Evolutionary conservation across 352 stramenopile genomes (phyloP).

Genomic region (Pythium folliculosum): DNA sequence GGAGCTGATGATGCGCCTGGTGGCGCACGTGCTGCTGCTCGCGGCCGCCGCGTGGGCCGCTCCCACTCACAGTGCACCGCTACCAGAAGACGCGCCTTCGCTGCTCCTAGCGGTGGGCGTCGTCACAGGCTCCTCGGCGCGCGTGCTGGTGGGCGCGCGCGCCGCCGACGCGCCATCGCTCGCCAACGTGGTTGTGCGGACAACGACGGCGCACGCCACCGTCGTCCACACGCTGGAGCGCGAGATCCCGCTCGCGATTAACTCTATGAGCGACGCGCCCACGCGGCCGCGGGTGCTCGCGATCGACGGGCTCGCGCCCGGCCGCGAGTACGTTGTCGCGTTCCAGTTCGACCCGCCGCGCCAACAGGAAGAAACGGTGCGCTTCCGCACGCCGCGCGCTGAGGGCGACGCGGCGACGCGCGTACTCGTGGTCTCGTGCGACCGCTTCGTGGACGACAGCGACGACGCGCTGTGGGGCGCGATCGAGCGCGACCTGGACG

Average conservation of each 20-base stretch:
- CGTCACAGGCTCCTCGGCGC: slow-evolving; percentile 39
- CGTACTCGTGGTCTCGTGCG: slow-evolving; percentile 56
- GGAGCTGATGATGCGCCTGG: no score
- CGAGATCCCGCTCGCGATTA: background rate
- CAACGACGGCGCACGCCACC: background rate
- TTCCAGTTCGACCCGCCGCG: slow-evolving; percentile 19
- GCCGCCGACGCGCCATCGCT: background rate
- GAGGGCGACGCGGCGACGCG: slow-evolving; percentile 15
- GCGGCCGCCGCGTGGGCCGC: background rate
- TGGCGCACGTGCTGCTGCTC: background rate
- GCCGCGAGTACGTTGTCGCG: slow-evolving; percentile 41
- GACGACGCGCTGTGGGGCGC: slow-evolving; percentile 62
- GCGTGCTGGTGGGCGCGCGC: slow-evolving; percentile 11
- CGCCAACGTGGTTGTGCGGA: background rate
- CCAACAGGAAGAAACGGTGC: slow-evolving; percentile 29
- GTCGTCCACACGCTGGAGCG: background rate
- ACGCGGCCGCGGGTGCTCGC: slow-evolving; percentile 34
- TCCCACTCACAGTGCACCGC: background rate
- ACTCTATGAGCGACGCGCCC: background rate
- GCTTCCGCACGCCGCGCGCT: slow-evolving; percentile 35
- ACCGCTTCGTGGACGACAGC: slow-evolving; percentile 65
- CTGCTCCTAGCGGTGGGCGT: slow-evolving; percentile 58
- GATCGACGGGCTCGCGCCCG: slow-evolving; percentile 37
- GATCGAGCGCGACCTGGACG: slow-evolving; percentile 47
- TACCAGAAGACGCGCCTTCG: background rate